Base-by-base conservation (phyloP, 23 red algal genomes). In the Cyanidium caldarium region DNA sequence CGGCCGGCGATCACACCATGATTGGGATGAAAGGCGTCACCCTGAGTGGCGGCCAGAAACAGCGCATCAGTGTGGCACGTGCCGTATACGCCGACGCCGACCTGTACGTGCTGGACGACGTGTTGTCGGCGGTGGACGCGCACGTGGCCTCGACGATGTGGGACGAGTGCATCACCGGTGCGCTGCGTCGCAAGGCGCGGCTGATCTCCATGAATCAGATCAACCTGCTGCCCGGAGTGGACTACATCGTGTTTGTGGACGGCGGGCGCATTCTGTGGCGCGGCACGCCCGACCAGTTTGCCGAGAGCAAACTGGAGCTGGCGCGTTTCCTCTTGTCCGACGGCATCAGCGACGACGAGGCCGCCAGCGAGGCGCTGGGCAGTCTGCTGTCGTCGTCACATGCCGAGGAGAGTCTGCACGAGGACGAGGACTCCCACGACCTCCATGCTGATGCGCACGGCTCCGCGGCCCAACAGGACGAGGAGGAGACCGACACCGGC, bases 111-210 rank as follows among this genome's bases (percentile, higher is more conserved):
- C 68, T 94, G 21, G 87, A 94, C 43, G 81, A 80, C 57, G 58
- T 79, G 44, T 65, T 94, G 31, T 44, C 57, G 23, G 87, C 87
- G 21, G 87, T 94, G 20, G 87, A 94, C 45, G 87, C 87, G 30
- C 77, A 80, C 26, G 87, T 94, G 7, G 87, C 72, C 13, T 69
- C 40, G 12, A 76, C 67, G 29, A 94, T 94, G 23, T 94, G 71
- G 20, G 56, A 85, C 30, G 72, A 78, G 15, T 85, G 80, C 14
- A 85, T 94, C n/a, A 73, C 72, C 7, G 65, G 65, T 0, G 45
- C 69, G 39, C 17, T 94, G 20, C 39, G 42, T 0, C 65, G 66
- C 17, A 85, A 70, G 35, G 77, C 80, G 5, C 45, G 80, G 28
- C 31, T 94, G 23, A 73, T 94, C 15, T 65, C 81, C 0, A 94